Percentiles rank a stretch among this genome's conserved stretches.
Evolutionary conservation across 768 basidiomycete genomes (phyloP).

Genomic region (Kwoniella europaea): DNA sequence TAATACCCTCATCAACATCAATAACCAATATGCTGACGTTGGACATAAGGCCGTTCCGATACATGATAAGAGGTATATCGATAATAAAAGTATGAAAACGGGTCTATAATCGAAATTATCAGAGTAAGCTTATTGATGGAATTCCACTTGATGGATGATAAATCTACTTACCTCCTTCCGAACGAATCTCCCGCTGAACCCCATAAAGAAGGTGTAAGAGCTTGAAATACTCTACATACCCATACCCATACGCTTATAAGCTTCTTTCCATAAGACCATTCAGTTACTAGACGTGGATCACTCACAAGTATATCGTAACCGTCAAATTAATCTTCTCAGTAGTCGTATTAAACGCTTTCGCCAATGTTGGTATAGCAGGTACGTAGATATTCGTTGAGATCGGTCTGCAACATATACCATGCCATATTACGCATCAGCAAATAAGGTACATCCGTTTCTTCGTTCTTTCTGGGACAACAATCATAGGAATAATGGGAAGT

Average conservation of each 20-base stretch:
- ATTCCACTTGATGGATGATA: too few species aligned
- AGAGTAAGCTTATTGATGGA: background rate
- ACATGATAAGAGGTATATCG: slow-evolving; percentile 70
- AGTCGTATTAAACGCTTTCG: slow-evolving; percentile 68
- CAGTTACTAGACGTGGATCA: too few species aligned
- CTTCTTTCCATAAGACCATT: too few species aligned
- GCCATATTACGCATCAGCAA: background rate
- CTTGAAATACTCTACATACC: slow-evolving; percentile 42
- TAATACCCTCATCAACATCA: slow-evolving; percentile 77
- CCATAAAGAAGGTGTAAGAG: slow-evolving; percentile 65
- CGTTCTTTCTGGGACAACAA: too few species aligned
- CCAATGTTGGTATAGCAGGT: slow-evolving; percentile 76
- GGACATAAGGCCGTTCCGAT: slow-evolving; percentile 67
- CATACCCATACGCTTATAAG: background rate
- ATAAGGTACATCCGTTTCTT: background rate
- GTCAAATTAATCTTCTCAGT: slow-evolving; percentile 79
- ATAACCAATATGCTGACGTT: slow-evolving; percentile 72
- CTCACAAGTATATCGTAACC: slow-evolving; percentile 71
- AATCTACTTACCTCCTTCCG: slow-evolving; percentile 35
- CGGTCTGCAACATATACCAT: slow-evolving; percentile 1
- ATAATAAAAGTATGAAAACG: slow-evolving; percentile 64
- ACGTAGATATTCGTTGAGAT: slow-evolving; percentile 74
- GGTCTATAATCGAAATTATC: slow-evolving; percentile 26
- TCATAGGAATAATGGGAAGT: too few species aligned
- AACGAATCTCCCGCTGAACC: slow-evolving; percentile 67